Percentiles rank a stretch among this genome's conserved stretches.
Evolutionary conservation across 2,329 filamentous ascomycete species (phyloP).

Genomic region (Setomelanomma holmii): DNA sequence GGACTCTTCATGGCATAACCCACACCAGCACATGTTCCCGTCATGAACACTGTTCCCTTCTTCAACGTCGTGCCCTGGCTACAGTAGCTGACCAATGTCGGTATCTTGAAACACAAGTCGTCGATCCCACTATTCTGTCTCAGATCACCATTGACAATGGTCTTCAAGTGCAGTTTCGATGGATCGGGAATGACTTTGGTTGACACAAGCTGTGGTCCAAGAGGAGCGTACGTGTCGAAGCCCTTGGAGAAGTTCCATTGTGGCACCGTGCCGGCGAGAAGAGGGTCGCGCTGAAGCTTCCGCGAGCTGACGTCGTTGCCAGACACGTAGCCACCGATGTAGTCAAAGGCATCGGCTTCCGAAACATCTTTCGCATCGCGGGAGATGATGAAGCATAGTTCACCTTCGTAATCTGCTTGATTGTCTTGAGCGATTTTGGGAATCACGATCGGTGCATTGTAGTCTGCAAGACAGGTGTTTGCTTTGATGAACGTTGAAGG

Average conservation of each 20-base stretch:
- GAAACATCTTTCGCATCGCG: constrained; percentile 60
- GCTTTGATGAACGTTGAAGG: constrained; percentile 62
- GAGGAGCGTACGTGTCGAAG: constrained; percentile 63
- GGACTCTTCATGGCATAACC: constrained; percentile 52
- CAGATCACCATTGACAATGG: constrained; percentile 57
- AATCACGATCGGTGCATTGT: constrained; percentile 54
- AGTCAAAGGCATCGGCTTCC: constrained; percentile 53
- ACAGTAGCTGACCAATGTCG: constrained; percentile 55
- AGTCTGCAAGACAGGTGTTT: constrained; percentile 49
- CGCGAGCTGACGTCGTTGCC: constrained; percentile 65
- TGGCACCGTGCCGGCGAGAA: constrained; percentile 58
- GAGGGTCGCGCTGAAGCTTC: constrained; percentile 60
- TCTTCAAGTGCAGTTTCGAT: constrained; percentile 52
- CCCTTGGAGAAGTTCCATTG: constrained; percentile 66
- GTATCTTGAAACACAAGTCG: constrained; percentile 58
- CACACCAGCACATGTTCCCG: constrained; percentile 52
- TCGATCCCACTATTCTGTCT: constrained; percentile 58
- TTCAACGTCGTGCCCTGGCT: constrained; percentile 55
- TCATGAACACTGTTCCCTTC: constrained; percentile 59
- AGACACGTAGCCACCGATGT: constrained; percentile 62
- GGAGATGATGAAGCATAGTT: constrained; percentile 58
- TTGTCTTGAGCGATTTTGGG: constrained; percentile 59
- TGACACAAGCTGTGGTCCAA: constrained; percentile 60
- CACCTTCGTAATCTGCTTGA: constrained; percentile 53
- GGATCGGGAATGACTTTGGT: constrained; percentile 54